Evolutionary conservation across 2,329 filamentous ascomycete species (phyloP).

Genomic region (Bipolaris cookei): DNA sequence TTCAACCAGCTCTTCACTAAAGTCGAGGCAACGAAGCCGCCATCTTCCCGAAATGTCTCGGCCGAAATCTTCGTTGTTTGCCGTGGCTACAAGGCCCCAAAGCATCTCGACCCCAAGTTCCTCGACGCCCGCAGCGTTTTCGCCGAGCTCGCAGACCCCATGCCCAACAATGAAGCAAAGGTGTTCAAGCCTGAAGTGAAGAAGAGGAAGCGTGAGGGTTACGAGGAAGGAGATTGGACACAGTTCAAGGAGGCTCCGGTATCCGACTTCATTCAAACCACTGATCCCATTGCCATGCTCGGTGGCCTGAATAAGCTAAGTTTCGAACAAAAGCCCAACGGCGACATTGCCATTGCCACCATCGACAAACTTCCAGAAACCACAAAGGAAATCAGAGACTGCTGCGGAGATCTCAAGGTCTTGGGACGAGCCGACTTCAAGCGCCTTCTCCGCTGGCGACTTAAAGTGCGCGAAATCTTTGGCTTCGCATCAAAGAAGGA

Average conservation of each 20-base stretch:
- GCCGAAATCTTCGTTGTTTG: conserved; percentile 99
- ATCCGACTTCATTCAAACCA: conserved; percentile 91
- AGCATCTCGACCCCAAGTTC: conserved; percentile 89
- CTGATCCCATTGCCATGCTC: conserved; percentile 90
- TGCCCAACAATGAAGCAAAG: conserved; percentile 95
- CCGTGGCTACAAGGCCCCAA: conserved; percentile 92
- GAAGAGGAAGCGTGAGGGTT: conserved; percentile 96
- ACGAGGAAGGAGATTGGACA: conserved; percentile 93
- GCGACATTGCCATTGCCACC: conserved; percentile 83
- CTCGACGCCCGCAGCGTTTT: conserved; percentile 90
- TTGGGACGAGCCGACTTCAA: conserved; percentile 95
- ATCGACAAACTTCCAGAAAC: conserved; percentile 77
- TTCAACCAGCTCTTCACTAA: conserved; percentile 96
- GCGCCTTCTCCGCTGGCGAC: conserved; percentile 82
- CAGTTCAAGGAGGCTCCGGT: conserved; percentile 89
- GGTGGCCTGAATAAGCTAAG: conserved; percentile 83
- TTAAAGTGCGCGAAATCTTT: conserved; percentile 89
- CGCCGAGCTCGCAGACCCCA: conserved; percentile 83
- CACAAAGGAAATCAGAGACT: conserved; percentile 66
- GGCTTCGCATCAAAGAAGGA: conserved; percentile 80
- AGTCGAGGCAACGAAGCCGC: conserved; percentile 96
- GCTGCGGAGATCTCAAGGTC: conserved; percentile 76
- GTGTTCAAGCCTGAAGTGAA: conserved; percentile 98
- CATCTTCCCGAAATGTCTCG: conserved; percentile 92
- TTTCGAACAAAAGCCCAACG: conserved; percentile 78